Evolutionary conservation across 164 flowering plant genomes (phyloP).

Genomic region (Aristolochia californica): DNA sequence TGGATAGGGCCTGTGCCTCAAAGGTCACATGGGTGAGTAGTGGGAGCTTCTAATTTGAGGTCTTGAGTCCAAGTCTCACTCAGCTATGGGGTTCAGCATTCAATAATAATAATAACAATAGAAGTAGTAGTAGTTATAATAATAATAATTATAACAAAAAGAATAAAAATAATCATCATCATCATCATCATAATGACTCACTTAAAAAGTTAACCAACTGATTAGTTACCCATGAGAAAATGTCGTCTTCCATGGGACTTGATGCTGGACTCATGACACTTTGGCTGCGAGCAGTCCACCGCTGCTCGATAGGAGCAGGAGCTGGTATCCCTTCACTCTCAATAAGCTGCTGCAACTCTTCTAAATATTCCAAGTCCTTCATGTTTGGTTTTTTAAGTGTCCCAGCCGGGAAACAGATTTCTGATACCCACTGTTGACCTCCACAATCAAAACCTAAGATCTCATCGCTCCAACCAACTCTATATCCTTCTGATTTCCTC

Average conservation of each 20-base stretch:
- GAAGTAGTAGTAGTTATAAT: too few species aligned
- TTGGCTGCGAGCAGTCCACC: slow-evolving; percentile 84
- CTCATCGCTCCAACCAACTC: slow-evolving; percentile 99
- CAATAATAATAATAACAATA: too few species aligned
- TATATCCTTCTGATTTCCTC: slow-evolving; percentile 91
- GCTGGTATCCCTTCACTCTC: slow-evolving; percentile 77
- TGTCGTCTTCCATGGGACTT: slow-evolving; percentile 58
- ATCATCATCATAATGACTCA: too few species aligned
- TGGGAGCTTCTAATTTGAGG: too few species aligned
- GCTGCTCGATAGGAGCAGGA: slow-evolving; percentile 96
- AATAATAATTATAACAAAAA: too few species aligned
- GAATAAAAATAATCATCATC: too few species aligned
- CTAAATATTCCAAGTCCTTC: slow-evolving; percentile 84
- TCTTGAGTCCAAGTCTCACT: too few species aligned
- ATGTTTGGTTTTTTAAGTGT: slow-evolving; percentile 71
- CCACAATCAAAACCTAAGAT: slow-evolving; percentile 98
- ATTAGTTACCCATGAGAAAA: slow-evolving; percentile 86
- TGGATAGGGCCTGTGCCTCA: too few species aligned
- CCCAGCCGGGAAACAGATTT: slow-evolving; percentile 91
- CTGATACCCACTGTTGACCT: slow-evolving; percentile 99
- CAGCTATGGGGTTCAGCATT: too few species aligned
- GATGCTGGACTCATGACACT: slow-evolving; percentile 97
- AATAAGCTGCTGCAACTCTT: slow-evolving; percentile 70
- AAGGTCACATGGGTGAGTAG: too few species aligned
- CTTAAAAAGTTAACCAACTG: too few species aligned